Percentiles rank a stretch among this genome's conserved stretches.
Conservation (phyloP, 768 basidiomycete species). For the Lentinus brumalis region DNA sequence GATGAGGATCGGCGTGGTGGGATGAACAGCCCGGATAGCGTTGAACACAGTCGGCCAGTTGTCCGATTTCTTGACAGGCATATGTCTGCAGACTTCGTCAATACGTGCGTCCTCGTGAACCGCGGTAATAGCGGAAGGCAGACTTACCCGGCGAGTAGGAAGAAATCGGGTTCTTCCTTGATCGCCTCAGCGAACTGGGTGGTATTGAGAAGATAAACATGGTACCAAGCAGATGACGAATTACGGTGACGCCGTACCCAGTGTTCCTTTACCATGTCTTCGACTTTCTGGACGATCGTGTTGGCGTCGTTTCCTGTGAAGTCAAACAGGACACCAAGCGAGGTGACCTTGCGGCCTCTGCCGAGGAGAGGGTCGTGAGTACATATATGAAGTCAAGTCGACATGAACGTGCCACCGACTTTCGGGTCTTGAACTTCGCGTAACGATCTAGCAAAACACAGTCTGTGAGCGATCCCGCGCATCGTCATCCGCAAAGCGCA, state of each 20-base stretch:
- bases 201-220: neutral
- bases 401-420: slow-evolving; percentile 44
- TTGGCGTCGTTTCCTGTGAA: slow-evolving; percentile 72
- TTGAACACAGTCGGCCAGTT: slow-evolving; percentile 75
- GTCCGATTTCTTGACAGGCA: slow-evolving; percentile 68
- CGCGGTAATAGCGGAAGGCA: neutral
- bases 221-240: too few species aligned
- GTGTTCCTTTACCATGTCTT: slow-evolving; percentile 73
- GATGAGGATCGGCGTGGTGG: slow-evolving; percentile 75
- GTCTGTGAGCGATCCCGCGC: neutral
- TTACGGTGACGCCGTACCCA: slow-evolving; percentile 51
- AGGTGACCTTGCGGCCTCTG: slow-evolving; percentile 72
- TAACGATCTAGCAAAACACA: slow-evolving; percentile 46
- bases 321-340: slow-evolving; percentile 78
- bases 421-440: slow-evolving; percentile 71
- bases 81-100: slow-evolving; percentile 54
- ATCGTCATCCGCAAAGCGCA: neutral
- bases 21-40: slow-evolving; percentile 72
- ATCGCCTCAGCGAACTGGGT: slow-evolving; percentile 76
- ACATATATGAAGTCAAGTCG: neutral
- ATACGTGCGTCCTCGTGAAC: neutral
- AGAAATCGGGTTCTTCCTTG: slow-evolving; percentile 78
- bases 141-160: slow-evolving; percentile 69
- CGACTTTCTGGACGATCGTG: slow-evolving; percentile 75
- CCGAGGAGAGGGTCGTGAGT: neutral